Evolutionary conservation across 2,329 filamentous ascomycete genomes (phyloP).

Genomic region (Fusarium burgessii): DNA sequence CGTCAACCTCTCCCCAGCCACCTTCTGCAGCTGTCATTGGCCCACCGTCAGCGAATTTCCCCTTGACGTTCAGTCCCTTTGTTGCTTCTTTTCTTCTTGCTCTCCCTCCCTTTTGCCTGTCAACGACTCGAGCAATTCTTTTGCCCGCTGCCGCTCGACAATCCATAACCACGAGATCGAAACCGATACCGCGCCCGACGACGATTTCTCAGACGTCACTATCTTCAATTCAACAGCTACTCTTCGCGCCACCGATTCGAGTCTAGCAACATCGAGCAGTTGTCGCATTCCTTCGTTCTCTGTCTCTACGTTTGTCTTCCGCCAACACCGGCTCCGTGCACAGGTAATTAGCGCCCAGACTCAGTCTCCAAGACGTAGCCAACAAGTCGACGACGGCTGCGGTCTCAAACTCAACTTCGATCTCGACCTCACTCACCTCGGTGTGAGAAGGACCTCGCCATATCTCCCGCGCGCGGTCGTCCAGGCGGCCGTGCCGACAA

Average conservation of each 20-base stretch:
- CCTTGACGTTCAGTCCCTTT: slow-evolving; percentile 32
- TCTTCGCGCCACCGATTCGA: slow-evolving; percentile 18
- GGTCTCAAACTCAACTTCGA: slow-evolving; percentile 3
- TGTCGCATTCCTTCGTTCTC: slow-evolving; percentile 37
- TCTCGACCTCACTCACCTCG: slow-evolving; percentile 34
- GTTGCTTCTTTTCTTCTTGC: slow-evolving; percentile 39
- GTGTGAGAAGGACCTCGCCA: slow-evolving; percentile 45
- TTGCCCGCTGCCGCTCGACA: slow-evolving; percentile 32
- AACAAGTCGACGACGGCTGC: slow-evolving; percentile 13
- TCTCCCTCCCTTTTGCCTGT: slow-evolving; percentile 36
- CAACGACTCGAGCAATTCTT: slow-evolving; percentile 42
- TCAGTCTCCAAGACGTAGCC: slow-evolving; percentile 13
- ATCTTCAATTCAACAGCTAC: neutral
- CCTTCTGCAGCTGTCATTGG: slow-evolving; percentile 35
- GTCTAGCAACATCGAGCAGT: slow-evolving; percentile 24
- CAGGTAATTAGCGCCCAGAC: slow-evolving; percentile 26
- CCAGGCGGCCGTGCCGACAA: slow-evolving; percentile 58
- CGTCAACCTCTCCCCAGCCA: slow-evolving; percentile 18
- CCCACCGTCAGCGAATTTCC: slow-evolving; percentile 30
- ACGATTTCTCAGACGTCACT: neutral
- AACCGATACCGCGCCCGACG: slow-evolving; percentile 5
- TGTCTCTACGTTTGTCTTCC: slow-evolving; percentile 25
- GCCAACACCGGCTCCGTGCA: slow-evolving; percentile 36
- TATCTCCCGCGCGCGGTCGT: slow-evolving; percentile 57
- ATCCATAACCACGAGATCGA: slow-evolving; percentile 15